Base-by-base conservation (phyloP, 352 stramenopile genomes). In the Globisporangium apiculatum region DNA sequence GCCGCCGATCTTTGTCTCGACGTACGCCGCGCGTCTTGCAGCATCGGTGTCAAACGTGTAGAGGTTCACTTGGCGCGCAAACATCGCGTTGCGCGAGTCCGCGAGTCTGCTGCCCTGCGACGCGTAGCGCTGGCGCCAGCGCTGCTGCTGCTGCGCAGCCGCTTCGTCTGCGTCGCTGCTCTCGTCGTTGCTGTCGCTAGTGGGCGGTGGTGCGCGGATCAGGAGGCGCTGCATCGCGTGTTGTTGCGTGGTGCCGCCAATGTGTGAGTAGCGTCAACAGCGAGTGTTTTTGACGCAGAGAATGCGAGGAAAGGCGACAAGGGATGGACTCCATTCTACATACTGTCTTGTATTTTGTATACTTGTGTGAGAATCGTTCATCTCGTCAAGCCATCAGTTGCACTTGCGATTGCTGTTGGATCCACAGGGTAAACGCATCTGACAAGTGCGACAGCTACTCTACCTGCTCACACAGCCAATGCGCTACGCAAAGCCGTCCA, bases 1-100 rank as follows among this genome's bases (percentile, higher is more conserved):
- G 35, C 83, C 83, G 15, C 81, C 83, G 48, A 91, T 93, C 64
- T 93, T 93, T 0, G 83, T 81, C 61, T 94, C 83, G 15, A 73
- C 64, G 60, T 75, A 88, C 18, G 37, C 46, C 18, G 65, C 62
- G 31, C 43, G 52, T 4, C 42, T 57, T 2, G 61, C 47, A 45
- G 37, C 17, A 14, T 56, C 31, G 14, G 58, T 36, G 51, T 90
- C 65, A 56, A 76, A 91, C 7, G 77, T 66, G 61, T 87, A 77
- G 40, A 94, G 61, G 37, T 81, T 72, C 31, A 91, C 42, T 42
- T 83, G 69, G 18, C 76, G 69, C 3, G 62, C 43, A 9, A 65
- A 67, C 48, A 65, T 36, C 18, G 42, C 11, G 38, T 76, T 72
- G 51, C 52, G 53, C 7, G 68, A 60, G 9, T 42, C 53, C 48